Evolutionary conservation across 176 grass and related monocot species (phyloP), one percentile per base, ranked within the genome.

Genomic region (Triticum aestivum): DNA sequence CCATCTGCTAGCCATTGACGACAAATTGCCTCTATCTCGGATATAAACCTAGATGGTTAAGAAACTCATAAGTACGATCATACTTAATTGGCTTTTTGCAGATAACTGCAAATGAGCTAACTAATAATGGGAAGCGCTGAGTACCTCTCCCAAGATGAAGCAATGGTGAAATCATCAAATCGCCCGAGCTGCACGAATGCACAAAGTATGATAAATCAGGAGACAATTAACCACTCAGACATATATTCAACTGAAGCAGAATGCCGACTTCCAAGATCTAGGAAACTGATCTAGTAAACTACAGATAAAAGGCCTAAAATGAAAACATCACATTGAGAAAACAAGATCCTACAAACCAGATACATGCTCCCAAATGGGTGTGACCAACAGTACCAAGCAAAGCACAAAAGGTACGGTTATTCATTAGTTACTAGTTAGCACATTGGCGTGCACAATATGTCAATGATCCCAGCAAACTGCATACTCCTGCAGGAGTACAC

Each of bases 111-210:
- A 49, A 44, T 80, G 47, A 15, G 69, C 20, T 59, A 66, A 73
- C 23, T 38, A 73, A 67, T 12, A 8, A 66, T 3, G 45, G 58
- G 54, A 10, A 74, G 15, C 17, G 62, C 15, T 12, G 10, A 75
- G 23, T 94, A 98, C 97, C 93, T 96, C 88, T 98, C 97, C 93
- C 97, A 98, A 77, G 92, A 92, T 71, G 97, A 98, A 86, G 97
- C 97, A 78, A 94, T 92, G 49, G 94, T 98, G 78, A 98, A 98
- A 92, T 98, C 97, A 79, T 98, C 90, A 20, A 98, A 98, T 24
- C 90, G 86, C 72, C 88, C 88, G 34, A 92, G 75, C 97, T 98
- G 92, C 61, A 32, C 10, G 72, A 33, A 87, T 21, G 79, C 79
- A 86, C 8, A 27, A 24, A 62, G 47, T 35, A 32, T 26, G 24